Base-by-base conservation (phyloP, 2,329 filamentous ascomycete species). In the Penicillium glabrum region DNA sequence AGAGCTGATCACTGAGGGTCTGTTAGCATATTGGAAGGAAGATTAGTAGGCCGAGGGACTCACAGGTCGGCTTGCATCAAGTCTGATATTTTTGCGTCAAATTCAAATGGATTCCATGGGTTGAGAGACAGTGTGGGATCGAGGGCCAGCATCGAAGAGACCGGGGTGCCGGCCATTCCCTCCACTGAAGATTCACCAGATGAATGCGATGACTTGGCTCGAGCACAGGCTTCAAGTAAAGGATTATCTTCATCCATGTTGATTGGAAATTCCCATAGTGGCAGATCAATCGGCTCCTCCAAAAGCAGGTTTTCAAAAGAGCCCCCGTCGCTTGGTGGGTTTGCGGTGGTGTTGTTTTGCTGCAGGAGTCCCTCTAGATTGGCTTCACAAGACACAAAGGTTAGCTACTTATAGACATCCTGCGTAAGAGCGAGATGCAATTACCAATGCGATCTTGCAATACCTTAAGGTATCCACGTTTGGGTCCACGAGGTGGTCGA, bases 1-100 rank as follows among this genome's bases (percentile, higher is more conserved):
- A 72, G 8, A 71, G 44, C 56, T 70, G 64, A 29, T 70, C 65
- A 21, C 68, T 72, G 44, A 21, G 16, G 35, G n/a, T n/a, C 14
- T 16, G 5, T 37, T 37, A 37, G 35, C 14, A 37, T n/a, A 3
- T 10, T 8, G 14, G 10, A 19, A 37, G n/a, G 11, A 8, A 8
- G 0, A 16, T 37, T 16, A 16, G 35, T 37, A n/a, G 14, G 16
- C 6, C n/a, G 3, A 16, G 14, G 3, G 3, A 37, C 35, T 10
- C 19, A 37, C 35, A 37, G 35, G 35, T 37, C 35, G 14, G 35
- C 35, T n/a, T 37, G 35, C 35, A 37, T 37, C 16, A 37, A 37
- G 16, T 37, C 35, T 8, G 35, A 37, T 7, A 37, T 37, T 5
- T 19, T 16, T 5, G 8, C 10, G 14, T 37, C 35, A 19, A 37